phyloP scores from a whole-genome alignment of 1,139 yeast species.

The Saccharomyces hybrid region DNA sequence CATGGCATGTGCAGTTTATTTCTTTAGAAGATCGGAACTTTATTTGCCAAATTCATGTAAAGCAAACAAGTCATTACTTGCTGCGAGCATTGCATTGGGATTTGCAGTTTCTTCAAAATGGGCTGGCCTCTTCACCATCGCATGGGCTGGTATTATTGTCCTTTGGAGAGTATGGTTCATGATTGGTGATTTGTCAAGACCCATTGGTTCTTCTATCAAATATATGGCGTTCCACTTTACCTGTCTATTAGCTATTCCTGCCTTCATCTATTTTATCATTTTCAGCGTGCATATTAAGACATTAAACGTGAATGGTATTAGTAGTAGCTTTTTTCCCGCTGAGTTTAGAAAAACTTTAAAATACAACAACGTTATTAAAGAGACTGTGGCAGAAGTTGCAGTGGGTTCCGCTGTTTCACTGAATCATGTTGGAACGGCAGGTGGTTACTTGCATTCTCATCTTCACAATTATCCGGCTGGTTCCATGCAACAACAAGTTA shows the following conservation, averaged over 20 bases:
- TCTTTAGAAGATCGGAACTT: conserved; percentile 72
- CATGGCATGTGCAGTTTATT: conserved; percentile 77
- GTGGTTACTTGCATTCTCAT: conserved; percentile 95
- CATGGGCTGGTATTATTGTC: conserved; percentile 79
- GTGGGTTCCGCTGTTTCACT: conserved; percentile 74
- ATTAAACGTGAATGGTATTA: conserved; percentile 71
- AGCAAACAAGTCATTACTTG: conserved; percentile 64
- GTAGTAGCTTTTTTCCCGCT: conserved; percentile 79
- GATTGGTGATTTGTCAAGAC: conserved; percentile 66
- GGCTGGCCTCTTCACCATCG: conserved; percentile 92
- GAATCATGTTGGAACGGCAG: conserved; percentile 78
- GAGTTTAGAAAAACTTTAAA: conserved; percentile 75
- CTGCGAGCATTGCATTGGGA: conserved; percentile 78
- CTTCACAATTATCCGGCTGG: conserved; percentile 78
- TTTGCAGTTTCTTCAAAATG: conserved; percentile 85
- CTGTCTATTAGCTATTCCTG: conserved; percentile 63
- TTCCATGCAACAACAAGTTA: conserved; percentile 89
- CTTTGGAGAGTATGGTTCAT: conserved; percentile 75
- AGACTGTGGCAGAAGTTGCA: conserved; percentile 75
- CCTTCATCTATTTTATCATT: conserved; percentile 56
- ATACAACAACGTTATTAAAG: conserved; percentile 60
- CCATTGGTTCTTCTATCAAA: conserved; percentile 22
- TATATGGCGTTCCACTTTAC: conserved; percentile 48
- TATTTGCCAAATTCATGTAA: conserved; percentile 57
- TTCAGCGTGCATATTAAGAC: conserved; percentile 73